Base-by-base conservation (phyloP, 1,284 basidiomycete genomes). In the Mycosarcoma mackinlayi region DNA sequence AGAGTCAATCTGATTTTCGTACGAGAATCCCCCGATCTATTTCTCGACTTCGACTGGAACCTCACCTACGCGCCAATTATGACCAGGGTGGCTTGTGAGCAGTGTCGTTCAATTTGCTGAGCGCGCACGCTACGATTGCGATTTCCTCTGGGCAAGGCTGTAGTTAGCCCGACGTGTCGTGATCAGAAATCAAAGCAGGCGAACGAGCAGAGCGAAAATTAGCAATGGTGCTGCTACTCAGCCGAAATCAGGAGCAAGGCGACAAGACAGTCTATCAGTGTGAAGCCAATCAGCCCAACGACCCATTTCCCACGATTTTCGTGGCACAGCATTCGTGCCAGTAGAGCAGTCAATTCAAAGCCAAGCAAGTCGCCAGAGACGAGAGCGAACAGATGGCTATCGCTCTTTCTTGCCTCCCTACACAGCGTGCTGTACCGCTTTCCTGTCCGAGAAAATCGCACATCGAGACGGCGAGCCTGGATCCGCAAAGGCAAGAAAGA, bases 91-190 rank as follows among this genome's bases (percentile, higher is more conserved):
- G 52, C 59, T 33, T 18, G 6, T 16, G 59, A 54, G 41, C 46
- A 54, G 59, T 61, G 30, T 51, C 28, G 42, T n/a, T 51, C 28
- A 37, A 53, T 50, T 38, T 37, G 41, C 18, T 28, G 24, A 34
- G 54, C 45, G 46, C 46, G 46, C 54, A 23, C 23, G 13, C 21
- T n/a, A n/a, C n/a, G n/a, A 40, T 11, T 18, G 16, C 24, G 13
- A 24, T 8, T 10, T 33, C 4, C 42, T 14, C 25, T 23, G 13
- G 24, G 19, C 16, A 42, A 25, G 21, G 13, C 21, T 35, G 19
- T n/a, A 39, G 8, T 31, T 6, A 24, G 34, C 34, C 28, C 34
- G 49, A 56, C 62, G 62, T 65, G 62, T 58, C 62, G 62, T 59
- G 62, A 65, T 50, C 45, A 30, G 19, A 8, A 18, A 3, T 16